Conservation (phyloP, 768 basidiomycete genomes). For the Mycena galericulata region DNA sequence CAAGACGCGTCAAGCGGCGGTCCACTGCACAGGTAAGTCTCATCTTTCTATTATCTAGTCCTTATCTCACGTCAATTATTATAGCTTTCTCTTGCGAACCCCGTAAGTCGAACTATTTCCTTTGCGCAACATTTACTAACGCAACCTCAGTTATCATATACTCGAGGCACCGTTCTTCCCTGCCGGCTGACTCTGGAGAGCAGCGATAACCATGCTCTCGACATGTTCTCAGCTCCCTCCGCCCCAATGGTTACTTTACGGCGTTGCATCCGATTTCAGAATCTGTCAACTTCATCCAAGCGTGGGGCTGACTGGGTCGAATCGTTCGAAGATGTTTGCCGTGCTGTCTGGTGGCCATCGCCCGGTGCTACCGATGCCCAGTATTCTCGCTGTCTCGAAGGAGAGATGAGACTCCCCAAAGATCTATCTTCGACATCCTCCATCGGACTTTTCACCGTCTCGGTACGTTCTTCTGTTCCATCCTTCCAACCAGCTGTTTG, state of each 20-base stretch:
- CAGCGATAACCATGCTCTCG: constrained; percentile 51
- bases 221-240: constrained; percentile 56
- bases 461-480: constrained; percentile 48
- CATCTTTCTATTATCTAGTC: not conserved
- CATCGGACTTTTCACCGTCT: constrained; percentile 64
- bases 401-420: constrained; percentile 64
- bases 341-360: constrained; percentile 64
- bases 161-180: constrained; percentile 62
- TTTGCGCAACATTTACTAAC: not conserved
- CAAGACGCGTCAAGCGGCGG: constrained; percentile 52
- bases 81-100: constrained; percentile 60
- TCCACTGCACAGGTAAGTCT: constrained; percentile 56
- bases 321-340: constrained; percentile 55
- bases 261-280: constrained; percentile 43
- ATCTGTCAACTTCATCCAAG: constrained; percentile 48
- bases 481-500: constrained; percentile 13
- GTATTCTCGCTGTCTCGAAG: constrained; percentile 58
- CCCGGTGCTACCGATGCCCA: constrained; percentile 39
- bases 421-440: constrained; percentile 63
- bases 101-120: constrained; percentile 46
- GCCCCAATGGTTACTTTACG: constrained; percentile 49
- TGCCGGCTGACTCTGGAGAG: constrained; percentile 58
- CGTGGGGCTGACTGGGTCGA: constrained; percentile 60
- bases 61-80: constrained; percentile 3
- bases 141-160: constrained; percentile 55